Base-by-base conservation (phyloP, 257 asterid species). In the Marsdenia floribunda region DNA sequence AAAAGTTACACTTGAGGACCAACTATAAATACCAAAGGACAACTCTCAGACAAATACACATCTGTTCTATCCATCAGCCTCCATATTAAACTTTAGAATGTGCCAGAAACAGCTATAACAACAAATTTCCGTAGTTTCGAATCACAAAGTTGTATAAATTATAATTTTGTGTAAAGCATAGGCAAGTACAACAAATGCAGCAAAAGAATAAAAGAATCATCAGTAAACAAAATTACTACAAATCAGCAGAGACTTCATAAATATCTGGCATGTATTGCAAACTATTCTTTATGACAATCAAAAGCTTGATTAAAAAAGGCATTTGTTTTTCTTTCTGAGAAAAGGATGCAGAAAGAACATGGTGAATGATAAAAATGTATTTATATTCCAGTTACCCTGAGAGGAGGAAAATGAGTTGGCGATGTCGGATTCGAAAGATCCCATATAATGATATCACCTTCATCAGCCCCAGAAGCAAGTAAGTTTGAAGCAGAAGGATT, bases 381-480 rank as follows among this genome's bases (percentile, higher is more conserved):
- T 71, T 38, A 33, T 18, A 42, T 24, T 61, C 52, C 24, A 71
- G 73, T 24, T 44, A 95, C 99, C 97, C 85, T 92, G 52, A 95
- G 91, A 72, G 99, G 91, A 33, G 96, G 97, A 83, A 90, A 89
- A 83, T 81, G 94, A 82, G 61, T 88, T 68, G 98, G 97, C 71
- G 86, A 90, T 49, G 91, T 73, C 60, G 99, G 99, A 68, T 83
- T 86, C 57, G 89, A 76, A 74, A 95, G 75, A 90, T 95, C 98
- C 99, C 99, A 95, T 73, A 95, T 86, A 77, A 92, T 90, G 74
- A 95, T 86, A 54, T 95, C 98, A 74, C 99, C 99, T 87, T 95
- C 99, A 86, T 92, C 98, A 47, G 99, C 97, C 54, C 99, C 99
- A 81, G 99, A 90, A 70, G 99, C 99, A 81, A 95, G 91, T 83